Evolutionary conservation across 2,329 filamentous ascomycete genomes (phyloP), one percentile per base, ranked within the genome.

Genomic region (Alternaria gansuensis): DNA sequence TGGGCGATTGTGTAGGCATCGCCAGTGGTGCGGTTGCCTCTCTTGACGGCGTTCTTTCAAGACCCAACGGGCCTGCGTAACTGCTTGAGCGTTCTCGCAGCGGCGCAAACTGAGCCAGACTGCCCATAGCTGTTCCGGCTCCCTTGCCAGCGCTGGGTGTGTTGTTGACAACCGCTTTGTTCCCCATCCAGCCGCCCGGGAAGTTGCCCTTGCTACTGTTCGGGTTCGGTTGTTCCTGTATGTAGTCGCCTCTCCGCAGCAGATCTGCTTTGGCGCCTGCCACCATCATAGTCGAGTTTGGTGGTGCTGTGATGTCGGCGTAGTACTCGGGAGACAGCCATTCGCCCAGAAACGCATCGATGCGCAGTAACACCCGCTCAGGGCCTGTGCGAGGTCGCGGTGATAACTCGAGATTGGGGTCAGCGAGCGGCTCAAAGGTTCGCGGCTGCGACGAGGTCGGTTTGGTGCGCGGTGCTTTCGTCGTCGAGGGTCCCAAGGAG

Each of bases 291-390:
- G 89, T 86, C 3, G 92, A 94, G 41, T 88, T 87, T 0, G 95
- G 95, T 10, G 95, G 95, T 3, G 93, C 91, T 0, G 91, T 94
- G 64, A 97, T 97, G 51, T 90, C 85, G 63, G 97, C 93, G 71
- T 94, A 99, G 77, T 99, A 99, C 72, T 93, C 90, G 1, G 93
- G 92, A 2, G 90, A 91, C 29, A 98, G 83, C 95, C 95, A 99
- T 82, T 99, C 95, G 48, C 95, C 94, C 0, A 99, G 83, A 73
- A 96, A 97, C 0, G 93, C 90, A 78, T 99, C 95, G 5, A 99
- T 84, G 0, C 95, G 90, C 46, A 99, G 79, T 9, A 75, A 53
- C 11, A 74, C 72, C 61, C 72, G 73, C 26, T 77, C 69, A 28
- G 77, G 76, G 5, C 74, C 75, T 33, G 73, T 71, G 11, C 71